Evolutionary conservation across 1,139 yeast genomes (phyloP).

Genomic region (Pichia cactophila): DNA sequence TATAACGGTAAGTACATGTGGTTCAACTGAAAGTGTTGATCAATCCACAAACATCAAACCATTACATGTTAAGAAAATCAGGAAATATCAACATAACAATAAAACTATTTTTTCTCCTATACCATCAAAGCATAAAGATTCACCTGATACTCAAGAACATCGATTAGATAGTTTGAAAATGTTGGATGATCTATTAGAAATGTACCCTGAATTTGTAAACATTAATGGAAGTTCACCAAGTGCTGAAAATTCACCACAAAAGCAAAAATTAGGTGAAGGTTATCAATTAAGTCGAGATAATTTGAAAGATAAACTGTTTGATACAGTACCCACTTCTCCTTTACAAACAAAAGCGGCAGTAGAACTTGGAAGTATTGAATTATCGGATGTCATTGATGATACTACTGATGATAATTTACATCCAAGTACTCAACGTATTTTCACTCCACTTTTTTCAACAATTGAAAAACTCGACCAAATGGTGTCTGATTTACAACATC

Average conservation of each 20-base stretch:
- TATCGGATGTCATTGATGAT: neutral
- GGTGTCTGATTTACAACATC: neutral
- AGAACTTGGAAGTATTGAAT: neutral
- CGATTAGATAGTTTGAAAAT: conserved; percentile 16
- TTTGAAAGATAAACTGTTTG: conserved; percentile 1
- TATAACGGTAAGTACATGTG: conserved; percentile 4
- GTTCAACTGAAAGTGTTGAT: conserved; percentile 7
- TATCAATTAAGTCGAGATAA: neutral
- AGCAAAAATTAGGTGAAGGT: conserved; percentile 1
- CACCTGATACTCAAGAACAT: neutral
- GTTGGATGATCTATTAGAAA: conserved; percentile 19
- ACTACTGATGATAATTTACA: conserved; percentile 22
- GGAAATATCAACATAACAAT: neutral
- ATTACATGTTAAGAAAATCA: conserved; percentile 1
- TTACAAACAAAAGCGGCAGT: neutral
- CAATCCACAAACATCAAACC: neutral
- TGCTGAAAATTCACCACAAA: neutral
- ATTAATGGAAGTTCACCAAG: neutral
- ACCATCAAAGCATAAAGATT: neutral
- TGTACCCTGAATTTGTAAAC: conserved; percentile 16
- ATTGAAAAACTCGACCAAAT: conserved; percentile 35
- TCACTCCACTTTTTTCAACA: conserved; percentile 41
- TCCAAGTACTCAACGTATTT: conserved; percentile 39
- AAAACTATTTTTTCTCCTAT: neutral
- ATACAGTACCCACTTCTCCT: neutral